Evolutionary conservation across 1,284 basidiomycete species (phyloP).

Genomic region (Leccinum subrobustum): DNA sequence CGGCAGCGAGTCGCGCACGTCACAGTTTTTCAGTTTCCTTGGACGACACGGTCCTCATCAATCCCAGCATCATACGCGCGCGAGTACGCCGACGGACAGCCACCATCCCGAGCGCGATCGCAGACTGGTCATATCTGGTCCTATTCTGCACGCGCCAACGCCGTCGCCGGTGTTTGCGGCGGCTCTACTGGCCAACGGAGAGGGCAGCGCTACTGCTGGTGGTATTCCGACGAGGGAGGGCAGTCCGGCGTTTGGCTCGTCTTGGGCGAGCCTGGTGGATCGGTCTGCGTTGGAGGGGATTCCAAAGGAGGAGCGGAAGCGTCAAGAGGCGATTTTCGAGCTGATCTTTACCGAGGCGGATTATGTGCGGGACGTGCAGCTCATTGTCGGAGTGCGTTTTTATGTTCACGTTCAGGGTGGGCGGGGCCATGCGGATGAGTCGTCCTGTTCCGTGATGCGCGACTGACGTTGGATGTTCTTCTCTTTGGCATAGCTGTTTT

Average conservation of each 20-base stretch:
- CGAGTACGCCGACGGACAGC: conserved; percentile 28
- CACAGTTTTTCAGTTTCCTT: conserved; percentile 55
- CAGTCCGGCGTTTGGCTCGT: conserved; percentile 68
- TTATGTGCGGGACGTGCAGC: conserved; percentile 87
- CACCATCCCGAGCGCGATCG: conserved; percentile 36
- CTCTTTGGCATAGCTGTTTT: conserved; percentile 64
- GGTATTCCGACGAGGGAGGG: conserved; percentile 35
- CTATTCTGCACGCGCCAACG: conserved; percentile 43
- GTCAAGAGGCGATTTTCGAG: conserved; percentile 94
- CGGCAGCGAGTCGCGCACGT: conserved; percentile 33
- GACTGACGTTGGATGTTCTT: not conserved
- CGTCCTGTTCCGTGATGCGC: not conserved
- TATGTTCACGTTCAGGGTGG: conserved; percentile 9
- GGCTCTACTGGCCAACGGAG: conserved; percentile 2
- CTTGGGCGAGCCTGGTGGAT: conserved; percentile 90
- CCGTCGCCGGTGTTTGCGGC: conserved; percentile 1
- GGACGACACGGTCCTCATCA: conserved; percentile 38
- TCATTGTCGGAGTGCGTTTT: conserved; percentile 75
- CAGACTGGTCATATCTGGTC: conserved; percentile 55
- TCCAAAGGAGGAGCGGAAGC: conserved; percentile 71
- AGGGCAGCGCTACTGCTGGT: conserved; percentile 14
- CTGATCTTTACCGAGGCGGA: conserved; percentile 85
- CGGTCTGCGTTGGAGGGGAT: conserved; percentile 78
- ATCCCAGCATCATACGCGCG: conserved; percentile 26
- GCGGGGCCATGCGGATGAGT: not conserved